These are phyloP conservation scores for Boletus reticulatus DNA, from an alignment of 768 basidiomycete species.

Conservation along the genomic window DNA sequence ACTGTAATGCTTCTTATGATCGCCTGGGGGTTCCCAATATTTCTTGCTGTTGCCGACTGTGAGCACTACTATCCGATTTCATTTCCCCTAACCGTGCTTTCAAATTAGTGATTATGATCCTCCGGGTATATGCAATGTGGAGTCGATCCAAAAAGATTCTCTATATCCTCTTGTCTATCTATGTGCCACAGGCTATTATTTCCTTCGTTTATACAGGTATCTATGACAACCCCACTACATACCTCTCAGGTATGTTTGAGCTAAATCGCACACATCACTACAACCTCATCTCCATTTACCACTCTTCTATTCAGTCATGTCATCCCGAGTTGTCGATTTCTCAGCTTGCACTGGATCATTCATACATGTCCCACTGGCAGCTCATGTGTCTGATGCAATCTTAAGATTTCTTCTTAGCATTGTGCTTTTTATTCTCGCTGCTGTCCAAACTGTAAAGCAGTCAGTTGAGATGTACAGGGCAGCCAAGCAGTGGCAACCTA, in stretches of 20 bases:
- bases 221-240: neutral
- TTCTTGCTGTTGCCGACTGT: slow-evolving; percentile 11
- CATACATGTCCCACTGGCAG: neutral
- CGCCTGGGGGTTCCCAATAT: slow-evolving; percentile 5
- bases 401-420: neutral
- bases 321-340: neutral
- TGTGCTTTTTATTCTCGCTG: neutral
- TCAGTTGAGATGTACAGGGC: neutral
- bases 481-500: slow-evolving; percentile 1
- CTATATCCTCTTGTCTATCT: slow-evolving; percentile 1
- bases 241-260: slow-evolving; percentile 2
- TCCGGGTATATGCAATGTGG: slow-evolving; percentile 15
- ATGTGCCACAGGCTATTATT: neutral
- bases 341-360: neutral
- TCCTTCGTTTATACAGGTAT: neutral
- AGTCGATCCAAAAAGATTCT: slow-evolving; percentile 7
- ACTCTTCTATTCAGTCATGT: neutral
- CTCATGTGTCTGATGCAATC: neutral
- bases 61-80: neutral
- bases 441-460: neutral
- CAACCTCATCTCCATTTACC: neutral
- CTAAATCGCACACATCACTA: neutral
- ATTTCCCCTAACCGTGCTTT: neutral
- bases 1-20: neutral
- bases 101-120: slow-evolving; percentile 12